A percentile compares a stretch with the other conserved stretches of the same genome.
Conservation (phyloP, 345 rosid species). For the Trapa incisa region DNA sequence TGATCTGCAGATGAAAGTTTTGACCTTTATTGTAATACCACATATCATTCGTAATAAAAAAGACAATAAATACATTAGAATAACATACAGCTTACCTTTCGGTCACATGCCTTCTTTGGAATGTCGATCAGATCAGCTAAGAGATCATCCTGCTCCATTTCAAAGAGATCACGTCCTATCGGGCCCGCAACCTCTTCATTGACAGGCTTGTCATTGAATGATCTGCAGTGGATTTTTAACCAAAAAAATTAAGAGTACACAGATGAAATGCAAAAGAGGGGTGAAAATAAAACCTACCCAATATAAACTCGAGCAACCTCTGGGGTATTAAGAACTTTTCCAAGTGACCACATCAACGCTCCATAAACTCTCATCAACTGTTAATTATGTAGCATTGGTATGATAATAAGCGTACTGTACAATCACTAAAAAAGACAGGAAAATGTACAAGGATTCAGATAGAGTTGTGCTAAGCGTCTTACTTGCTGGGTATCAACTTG, state of each 20-base stretch:
- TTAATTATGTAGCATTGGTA: background rate
- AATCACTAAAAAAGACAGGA: background rate
- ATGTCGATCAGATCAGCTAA: constrained; percentile 54
- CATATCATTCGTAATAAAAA: background rate
- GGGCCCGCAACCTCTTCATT: constrained; percentile 52
- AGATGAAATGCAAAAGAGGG: background rate
- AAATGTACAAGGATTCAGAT: background rate
- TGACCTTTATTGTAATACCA: background rate
- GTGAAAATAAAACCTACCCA: constrained; percentile 35
- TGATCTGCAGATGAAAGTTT: constrained; percentile 36
- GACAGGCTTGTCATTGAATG: constrained; percentile 75
- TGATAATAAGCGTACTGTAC: background rate
- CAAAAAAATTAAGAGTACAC: background rate
- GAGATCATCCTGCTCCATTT: constrained; percentile 87
- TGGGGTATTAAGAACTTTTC: constrained; percentile 84
- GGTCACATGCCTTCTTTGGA: constrained; percentile 93
- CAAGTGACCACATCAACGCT: constrained; percentile 96
- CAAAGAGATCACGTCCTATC: constrained; percentile 63
- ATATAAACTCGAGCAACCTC: constrained; percentile 89
- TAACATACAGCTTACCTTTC: constrained; percentile 40
- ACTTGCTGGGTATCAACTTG: constrained; percentile 95
- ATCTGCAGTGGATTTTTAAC: constrained; percentile 27
- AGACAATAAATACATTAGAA: constrained; percentile 10
- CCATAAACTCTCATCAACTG: constrained; percentile 98
- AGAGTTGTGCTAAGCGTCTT: background rate